Conservation (phyloP, 768 basidiomycete species). For the Tricholoma furcatifolium region DNA sequence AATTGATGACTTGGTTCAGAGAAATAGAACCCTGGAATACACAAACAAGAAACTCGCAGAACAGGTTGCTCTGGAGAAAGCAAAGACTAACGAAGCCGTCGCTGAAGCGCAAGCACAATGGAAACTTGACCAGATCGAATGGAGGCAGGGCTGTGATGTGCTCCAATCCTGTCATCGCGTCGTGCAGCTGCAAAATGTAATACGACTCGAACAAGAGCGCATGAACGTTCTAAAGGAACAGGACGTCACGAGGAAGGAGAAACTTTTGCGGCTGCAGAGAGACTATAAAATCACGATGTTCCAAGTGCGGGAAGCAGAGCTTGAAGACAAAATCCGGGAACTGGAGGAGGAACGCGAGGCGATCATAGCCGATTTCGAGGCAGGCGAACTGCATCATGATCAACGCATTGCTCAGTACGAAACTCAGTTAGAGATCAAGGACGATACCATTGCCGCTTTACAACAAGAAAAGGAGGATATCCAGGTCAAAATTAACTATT, state of each 20-base stretch:
- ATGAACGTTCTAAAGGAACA: constrained; percentile 50
- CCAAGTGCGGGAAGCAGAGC: constrained; percentile 58
- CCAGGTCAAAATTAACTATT: constrained; percentile 34
- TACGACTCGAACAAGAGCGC: constrained; percentile 55
- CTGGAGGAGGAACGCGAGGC: constrained; percentile 48
- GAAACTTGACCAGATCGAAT: constrained; percentile 53
- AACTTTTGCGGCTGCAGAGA: constrained; percentile 55
- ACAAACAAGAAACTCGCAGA: constrained; percentile 53
- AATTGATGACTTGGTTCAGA: constrained; percentile 72
- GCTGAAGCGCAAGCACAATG: constrained; percentile 46
- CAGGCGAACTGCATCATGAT: constrained; percentile 26
- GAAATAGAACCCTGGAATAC: constrained; percentile 64
- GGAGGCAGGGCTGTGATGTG: constrained; percentile 62
- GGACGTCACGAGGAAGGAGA: constrained; percentile 55
- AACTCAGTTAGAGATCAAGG: constrained; percentile 37
- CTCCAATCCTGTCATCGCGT: constrained; percentile 64
- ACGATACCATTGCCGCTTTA: constrained; percentile 35
- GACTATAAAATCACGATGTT: constrained; percentile 71
- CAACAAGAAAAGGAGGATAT: constrained; percentile 43
- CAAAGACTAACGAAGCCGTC: constrained; percentile 40
- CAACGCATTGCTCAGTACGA: constrained; percentile 31
- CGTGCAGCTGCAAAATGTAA: constrained; percentile 55
- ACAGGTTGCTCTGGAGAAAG: constrained; percentile 42
- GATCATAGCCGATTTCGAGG: constrained; percentile 21
- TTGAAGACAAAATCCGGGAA: constrained; percentile 51